Conservation (phyloP, 139 green algal species). For the Tetraselmis chui region DNA sequence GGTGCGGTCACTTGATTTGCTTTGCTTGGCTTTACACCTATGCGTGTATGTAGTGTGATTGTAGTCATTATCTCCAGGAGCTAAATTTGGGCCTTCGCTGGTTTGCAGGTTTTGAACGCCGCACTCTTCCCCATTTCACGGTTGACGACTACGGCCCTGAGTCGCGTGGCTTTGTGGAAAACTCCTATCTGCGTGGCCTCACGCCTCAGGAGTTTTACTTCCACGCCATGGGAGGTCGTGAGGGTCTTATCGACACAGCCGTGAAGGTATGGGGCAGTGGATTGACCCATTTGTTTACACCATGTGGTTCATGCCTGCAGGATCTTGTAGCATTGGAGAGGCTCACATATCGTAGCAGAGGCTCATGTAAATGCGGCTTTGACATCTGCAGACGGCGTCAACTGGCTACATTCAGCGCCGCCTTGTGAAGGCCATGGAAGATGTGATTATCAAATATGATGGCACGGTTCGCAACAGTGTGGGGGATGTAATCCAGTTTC, state of each 20-base stretch:
- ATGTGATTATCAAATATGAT: constrained; percentile 94
- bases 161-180: constrained; percentile 93
- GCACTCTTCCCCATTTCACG: constrained; percentile 93
- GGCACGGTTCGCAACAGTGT: constrained; percentile 86
- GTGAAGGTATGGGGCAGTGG: constrained; percentile 92
- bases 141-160: constrained; percentile 96
- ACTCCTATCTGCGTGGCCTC: constrained; percentile 92
- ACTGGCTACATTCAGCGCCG: constrained; percentile 76
- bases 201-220: constrained; percentile 99
- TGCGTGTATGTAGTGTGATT: no score
- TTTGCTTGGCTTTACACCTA: no score
- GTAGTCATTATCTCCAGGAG: no score
- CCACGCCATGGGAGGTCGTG: constrained; percentile 97
- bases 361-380: no score
- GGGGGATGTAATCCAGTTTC: constrained; percentile 91
- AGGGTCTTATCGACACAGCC: constrained; percentile 98
- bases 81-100: no score
- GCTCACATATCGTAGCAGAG: no score
- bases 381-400: constrained; percentile 31
- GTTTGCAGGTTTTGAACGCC: constrained; percentile 71
- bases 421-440: constrained; percentile 98
- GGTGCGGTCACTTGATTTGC: background rate
- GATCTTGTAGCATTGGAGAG: no score
- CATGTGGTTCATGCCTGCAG: no score
- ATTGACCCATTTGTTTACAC: constrained; percentile 84